These are phyloP conservation scores for Eucalyptus sp. DNA, from an alignment of 345 rosid genomes.

Conservation along the genomic window DNA sequence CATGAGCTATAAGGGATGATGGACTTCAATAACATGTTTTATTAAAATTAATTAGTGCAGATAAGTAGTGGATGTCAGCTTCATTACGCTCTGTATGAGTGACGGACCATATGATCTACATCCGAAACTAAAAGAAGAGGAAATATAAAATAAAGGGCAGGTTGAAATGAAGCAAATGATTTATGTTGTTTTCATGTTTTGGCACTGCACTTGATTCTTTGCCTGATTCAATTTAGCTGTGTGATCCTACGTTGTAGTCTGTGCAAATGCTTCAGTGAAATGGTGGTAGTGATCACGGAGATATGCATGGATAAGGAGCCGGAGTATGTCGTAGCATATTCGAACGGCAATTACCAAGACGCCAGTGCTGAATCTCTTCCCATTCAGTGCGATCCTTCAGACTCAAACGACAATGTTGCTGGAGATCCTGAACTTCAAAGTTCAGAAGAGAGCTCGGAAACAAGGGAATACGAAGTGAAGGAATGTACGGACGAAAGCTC, in stretches of 20 bases:
- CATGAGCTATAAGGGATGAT: neutral
- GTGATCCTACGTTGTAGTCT: neutral
- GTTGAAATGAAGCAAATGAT: neutral
- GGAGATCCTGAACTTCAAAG: slow-evolving; percentile 29
- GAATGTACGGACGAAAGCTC: slow-evolving; percentile 60
- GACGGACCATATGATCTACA: neutral
- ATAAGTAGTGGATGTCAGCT: neutral
- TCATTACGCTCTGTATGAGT: neutral
- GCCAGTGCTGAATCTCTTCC: slow-evolving; percentile 27
- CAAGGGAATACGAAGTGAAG: slow-evolving; percentile 68
- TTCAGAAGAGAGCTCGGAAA: slow-evolving; percentile 46
- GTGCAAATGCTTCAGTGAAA: neutral
- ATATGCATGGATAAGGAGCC: slow-evolving; percentile 81
- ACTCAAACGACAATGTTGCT: slow-evolving; percentile 28
- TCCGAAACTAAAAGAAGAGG: neutral
- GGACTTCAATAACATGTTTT: neutral
- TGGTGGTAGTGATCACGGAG: slow-evolving; percentile 49
- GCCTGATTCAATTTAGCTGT: neutral
- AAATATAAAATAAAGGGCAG: neutral
- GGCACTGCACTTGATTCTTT: neutral
- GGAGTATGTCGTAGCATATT: slow-evolving; percentile 39
- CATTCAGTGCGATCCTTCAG: slow-evolving; percentile 19
- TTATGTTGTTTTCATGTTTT: neutral
- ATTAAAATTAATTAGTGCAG: neutral
- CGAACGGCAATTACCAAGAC: slow-evolving; percentile 31